phyloP scores from a whole-genome alignment of 176 grass and related monocot species.

The Musa itinerans region DNA sequence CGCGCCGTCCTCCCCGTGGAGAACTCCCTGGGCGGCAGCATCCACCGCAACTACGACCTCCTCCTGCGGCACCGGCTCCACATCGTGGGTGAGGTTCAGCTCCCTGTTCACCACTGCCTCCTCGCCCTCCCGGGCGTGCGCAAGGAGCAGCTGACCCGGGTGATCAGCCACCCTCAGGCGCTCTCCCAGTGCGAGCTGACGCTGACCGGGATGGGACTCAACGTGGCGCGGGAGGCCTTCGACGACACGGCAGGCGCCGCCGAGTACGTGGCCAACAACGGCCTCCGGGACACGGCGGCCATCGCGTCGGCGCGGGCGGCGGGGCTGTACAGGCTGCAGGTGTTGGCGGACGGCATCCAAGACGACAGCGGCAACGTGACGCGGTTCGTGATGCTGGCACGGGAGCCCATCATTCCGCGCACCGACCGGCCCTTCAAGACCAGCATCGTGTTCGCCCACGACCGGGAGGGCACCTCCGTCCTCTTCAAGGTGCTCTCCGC shows the following conservation, averaged over 20 bases:
- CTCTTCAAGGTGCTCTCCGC: neutral
- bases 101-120: constrained; percentile 94
- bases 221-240: constrained; percentile 95
- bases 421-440: constrained; percentile 91
- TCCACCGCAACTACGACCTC: constrained; percentile 97
- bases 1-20: constrained; percentile 89
- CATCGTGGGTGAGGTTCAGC: constrained; percentile 95
- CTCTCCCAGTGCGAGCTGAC: constrained; percentile 95
- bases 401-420: constrained; percentile 88
- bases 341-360: constrained; percentile 81
- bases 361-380: constrained; percentile 80
- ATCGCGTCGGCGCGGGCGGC: constrained; percentile 81
- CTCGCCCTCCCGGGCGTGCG: constrained; percentile 75
- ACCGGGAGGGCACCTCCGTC: neutral
- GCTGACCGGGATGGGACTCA: constrained; percentile 69
- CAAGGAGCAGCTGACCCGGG: constrained; percentile 73
- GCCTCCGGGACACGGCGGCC: constrained; percentile 75
- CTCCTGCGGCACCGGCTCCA: constrained; percentile 87
- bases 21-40: constrained; percentile 92
- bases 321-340: constrained; percentile 71
- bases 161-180: constrained; percentile 93
- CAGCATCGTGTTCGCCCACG: constrained; percentile 38
- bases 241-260: constrained; percentile 85
- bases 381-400: constrained; percentile 81
- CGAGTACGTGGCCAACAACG: constrained; percentile 54